Evolutionary conservation across 1,139 yeast species (phyloP).

Genomic region (Blastobotrys capitulatus): DNA sequence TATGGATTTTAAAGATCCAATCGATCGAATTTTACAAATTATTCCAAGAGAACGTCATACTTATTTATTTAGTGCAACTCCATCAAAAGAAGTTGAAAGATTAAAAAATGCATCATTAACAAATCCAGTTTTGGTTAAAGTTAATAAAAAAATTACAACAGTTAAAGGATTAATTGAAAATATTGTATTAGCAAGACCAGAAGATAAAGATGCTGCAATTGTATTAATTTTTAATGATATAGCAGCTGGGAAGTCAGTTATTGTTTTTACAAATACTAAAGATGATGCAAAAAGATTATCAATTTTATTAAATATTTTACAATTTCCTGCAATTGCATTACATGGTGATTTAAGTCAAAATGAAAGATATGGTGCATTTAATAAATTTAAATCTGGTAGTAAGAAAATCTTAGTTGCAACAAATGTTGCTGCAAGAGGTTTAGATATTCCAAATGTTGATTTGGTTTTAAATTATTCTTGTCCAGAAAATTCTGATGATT

Average conservation of each 20-base stretch:
- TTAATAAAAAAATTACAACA: slow-evolving; percentile 81
- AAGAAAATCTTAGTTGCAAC: slow-evolving; percentile 87
- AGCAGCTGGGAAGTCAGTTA: slow-evolving; percentile 72
- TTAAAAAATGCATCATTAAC: slow-evolving; percentile 86
- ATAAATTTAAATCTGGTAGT: slow-evolving; percentile 83
- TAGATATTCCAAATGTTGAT: slow-evolving; percentile 94
- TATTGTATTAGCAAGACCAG: slow-evolving; percentile 88
- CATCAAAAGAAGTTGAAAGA: slow-evolving; percentile 92
- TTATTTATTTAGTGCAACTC: slow-evolving; percentile 89
- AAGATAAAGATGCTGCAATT: slow-evolving; percentile 82
- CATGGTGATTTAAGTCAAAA: slow-evolving; percentile 93
- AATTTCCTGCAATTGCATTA: slow-evolving; percentile 85
- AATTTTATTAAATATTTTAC: slow-evolving; percentile 69
- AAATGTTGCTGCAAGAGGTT: slow-evolving; percentile 97
- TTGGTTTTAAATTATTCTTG: slow-evolving; percentile 89
- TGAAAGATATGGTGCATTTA: slow-evolving; percentile 87
- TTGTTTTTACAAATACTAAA: slow-evolving; percentile 89
- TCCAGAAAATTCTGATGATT: slow-evolving; percentile 97
- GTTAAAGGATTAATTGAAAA: slow-evolving; percentile 89
- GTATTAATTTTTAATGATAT: slow-evolving; percentile 77
- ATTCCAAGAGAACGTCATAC: slow-evolving; percentile 87
- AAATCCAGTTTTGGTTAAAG: slow-evolving; percentile 89
- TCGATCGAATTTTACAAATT: slow-evolving; percentile 76
- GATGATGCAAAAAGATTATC: slow-evolving; percentile 94
- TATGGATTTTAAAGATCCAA: slow-evolving; percentile 94